phyloP scores from a whole-genome alignment of 257 asterid genomes.

The Penstemon newberryi region DNA sequence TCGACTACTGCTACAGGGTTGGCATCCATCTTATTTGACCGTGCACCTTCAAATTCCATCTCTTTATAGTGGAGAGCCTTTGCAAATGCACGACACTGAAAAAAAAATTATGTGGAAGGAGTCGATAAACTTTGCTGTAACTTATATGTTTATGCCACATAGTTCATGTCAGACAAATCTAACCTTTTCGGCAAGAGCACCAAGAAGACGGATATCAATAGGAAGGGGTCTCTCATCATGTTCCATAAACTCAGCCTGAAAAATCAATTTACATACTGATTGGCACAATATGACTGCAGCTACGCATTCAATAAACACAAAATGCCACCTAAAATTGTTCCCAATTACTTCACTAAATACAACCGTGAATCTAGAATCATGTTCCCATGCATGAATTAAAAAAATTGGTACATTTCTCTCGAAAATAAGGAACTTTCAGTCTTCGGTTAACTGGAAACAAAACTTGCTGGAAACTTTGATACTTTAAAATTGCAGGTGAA shows the following conservation, averaged over 20 bases:
- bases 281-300: slow-evolving; percentile 25
- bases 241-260: slow-evolving; percentile 99
- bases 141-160: not conserved
- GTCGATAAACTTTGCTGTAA: not conserved
- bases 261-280: slow-evolving; percentile 26
- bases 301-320: slow-evolving; percentile 16
- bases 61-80: slow-evolving; percentile 98
- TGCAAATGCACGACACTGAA: slow-evolving; percentile 98
- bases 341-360: slow-evolving; percentile 16
- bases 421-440: not conserved
- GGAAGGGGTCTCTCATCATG: slow-evolving; percentile 98
- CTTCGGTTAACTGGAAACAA: no score
- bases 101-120: slow-evolving; percentile 20
- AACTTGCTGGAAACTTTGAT: no score
- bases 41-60: slow-evolving; percentile 97
- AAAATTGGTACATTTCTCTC: not conserved
- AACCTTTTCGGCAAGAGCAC: slow-evolving; percentile 99
- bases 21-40: slow-evolving; percentile 80
- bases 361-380: not conserved
- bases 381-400: slow-evolving; percentile 3
- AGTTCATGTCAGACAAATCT: slow-evolving; percentile 28
- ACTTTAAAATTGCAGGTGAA: no score
- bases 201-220: slow-evolving; percentile 93
- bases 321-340: slow-evolving; percentile 21
- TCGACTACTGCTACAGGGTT: slow-evolving; percentile 96